Percentiles rank a stretch among this genome's conserved stretches.
Evolutionary conservation across 768 basidiomycete species (phyloP).

Genomic region (Termitomyces sp.): DNA sequence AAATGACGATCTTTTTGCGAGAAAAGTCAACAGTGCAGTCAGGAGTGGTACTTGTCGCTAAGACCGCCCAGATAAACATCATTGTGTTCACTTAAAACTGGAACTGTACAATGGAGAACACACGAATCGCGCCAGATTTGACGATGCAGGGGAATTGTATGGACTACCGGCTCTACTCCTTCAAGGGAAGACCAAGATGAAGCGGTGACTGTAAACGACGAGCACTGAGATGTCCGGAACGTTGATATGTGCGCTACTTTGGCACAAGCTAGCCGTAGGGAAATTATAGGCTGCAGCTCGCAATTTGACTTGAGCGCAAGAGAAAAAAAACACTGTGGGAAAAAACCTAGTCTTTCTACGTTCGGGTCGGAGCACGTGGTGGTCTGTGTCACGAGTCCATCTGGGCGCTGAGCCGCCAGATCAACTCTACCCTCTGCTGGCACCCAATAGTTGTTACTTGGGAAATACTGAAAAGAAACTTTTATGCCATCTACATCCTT

Average conservation of each 20-base stretch:
- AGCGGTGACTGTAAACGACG: slow-evolving; percentile 15
- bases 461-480: too few species aligned
- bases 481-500: too few species aligned
- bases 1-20: background rate
- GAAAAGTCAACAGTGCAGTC: background rate
- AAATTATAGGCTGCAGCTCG: slow-evolving; percentile 19
- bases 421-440: too few species aligned
- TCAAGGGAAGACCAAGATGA: slow-evolving; percentile 18
- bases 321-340: slow-evolving; percentile 12
- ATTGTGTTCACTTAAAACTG: background rate
- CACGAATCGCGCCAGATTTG: background rate
- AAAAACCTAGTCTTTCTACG: background rate
- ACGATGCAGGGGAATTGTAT: slow-evolving; percentile 14
- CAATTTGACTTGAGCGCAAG: slow-evolving; percentile 43
- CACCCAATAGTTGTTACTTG: too few species aligned
- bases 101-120: background rate
- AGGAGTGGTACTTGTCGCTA: background rate
- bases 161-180: slow-evolving; percentile 34
- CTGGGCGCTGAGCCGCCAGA: too few species aligned
- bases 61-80: background rate
- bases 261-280: slow-evolving; percentile 34
- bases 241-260: slow-evolving; percentile 32
- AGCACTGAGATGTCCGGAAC: slow-evolving; percentile 31
- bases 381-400: too few species aligned
- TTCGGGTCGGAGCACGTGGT: background rate